Evolutionary conservation across 352 stramenopile genomes (phyloP).

Genomic region (Phytophthora melonis): DNA sequence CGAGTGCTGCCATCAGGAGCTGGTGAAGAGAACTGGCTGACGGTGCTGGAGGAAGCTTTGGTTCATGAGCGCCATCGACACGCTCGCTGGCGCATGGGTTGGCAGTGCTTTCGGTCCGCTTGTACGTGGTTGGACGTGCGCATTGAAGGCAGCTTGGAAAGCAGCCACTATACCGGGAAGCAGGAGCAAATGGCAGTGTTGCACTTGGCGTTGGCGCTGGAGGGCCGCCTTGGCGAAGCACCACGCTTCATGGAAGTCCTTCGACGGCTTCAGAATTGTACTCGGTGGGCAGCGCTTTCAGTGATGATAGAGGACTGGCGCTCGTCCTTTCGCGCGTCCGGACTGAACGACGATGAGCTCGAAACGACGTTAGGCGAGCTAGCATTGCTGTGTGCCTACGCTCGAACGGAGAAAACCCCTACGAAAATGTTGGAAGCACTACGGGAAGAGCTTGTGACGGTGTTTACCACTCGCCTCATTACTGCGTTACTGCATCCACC

Average conservation of each 20-base stretch:
- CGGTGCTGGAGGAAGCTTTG: constrained; percentile 46
- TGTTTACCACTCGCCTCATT: constrained; percentile 55
- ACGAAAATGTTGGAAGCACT: constrained; percentile 53
- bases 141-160: constrained; percentile 33
- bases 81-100: constrained; percentile 60
- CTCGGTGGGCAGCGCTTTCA: constrained; percentile 35
- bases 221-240: constrained; percentile 56
- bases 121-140: constrained; percentile 67
- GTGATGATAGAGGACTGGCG: constrained; percentile 63
- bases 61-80: constrained; percentile 34
- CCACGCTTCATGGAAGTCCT: constrained; percentile 46
- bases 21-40: constrained; percentile 36
- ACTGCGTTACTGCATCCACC: constrained; percentile 47
- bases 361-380: constrained; percentile 49
- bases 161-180: background rate
- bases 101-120: constrained; percentile 70
- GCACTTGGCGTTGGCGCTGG: constrained; percentile 65
- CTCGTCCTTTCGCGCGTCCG: constrained; percentile 23
- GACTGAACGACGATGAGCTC: constrained; percentile 22
- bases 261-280: constrained; percentile 40
- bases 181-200: constrained; percentile 35
- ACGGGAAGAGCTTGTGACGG: constrained; percentile 55
- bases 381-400: constrained; percentile 56
- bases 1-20: constrained; percentile 12
- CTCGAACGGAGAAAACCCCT: constrained; percentile 29